Percentiles rank a stretch among this genome's conserved stretches.
These are phyloP conservation scores for Dioscorea alata DNA, from an alignment of 106 monocot species.

Conservation along the genomic window DNA sequence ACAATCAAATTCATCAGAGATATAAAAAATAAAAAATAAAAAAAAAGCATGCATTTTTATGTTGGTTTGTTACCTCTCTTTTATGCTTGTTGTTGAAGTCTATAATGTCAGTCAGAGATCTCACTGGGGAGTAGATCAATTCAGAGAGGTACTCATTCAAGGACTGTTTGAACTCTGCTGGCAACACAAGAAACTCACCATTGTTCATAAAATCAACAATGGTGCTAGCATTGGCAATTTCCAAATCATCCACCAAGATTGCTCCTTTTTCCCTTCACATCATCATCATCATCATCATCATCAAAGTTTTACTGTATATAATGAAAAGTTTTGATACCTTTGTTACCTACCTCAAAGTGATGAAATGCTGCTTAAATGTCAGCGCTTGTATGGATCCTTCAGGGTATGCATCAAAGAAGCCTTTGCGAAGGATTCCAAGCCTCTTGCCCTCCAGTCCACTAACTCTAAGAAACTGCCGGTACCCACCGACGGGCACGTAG, in stretches of 20 bases:
- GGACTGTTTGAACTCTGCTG: slow-evolving; percentile 20
- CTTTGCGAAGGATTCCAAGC: slow-evolving; percentile 44
- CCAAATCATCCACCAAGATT: slow-evolving; percentile 19
- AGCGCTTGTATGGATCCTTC: slow-evolving; percentile 9
- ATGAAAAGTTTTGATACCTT: background rate
- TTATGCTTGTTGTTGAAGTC: slow-evolving; percentile 20
- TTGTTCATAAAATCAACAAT: background rate
- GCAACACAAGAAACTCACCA: slow-evolving; percentile 7
- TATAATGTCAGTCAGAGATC: slow-evolving; percentile 23
- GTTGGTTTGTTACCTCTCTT: slow-evolving; percentile 2
- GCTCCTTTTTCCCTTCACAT: slow-evolving; percentile 12
- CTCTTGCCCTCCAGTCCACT: slow-evolving; percentile 68
- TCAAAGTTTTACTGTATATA: background rate
- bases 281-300: background rate
- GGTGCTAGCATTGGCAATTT: slow-evolving; percentile 12
- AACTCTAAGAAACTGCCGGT: slow-evolving; percentile 44
- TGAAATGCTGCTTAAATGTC: slow-evolving; percentile 43
- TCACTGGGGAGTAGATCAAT: slow-evolving; percentile 19
- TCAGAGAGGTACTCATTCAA: slow-evolving; percentile 18
- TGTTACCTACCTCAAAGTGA: slow-evolving; percentile 37
- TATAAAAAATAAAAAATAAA: too few relatives aligned
- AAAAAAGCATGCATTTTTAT: too few relatives aligned
- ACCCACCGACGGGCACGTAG: slow-evolving; percentile 56
- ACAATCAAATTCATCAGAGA: background rate
- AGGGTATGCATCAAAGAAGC: slow-evolving; percentile 28